phyloP scores from a whole-genome alignment of 2,329 filamentous ascomycete species.

The Xylaria polymorpha region DNA sequence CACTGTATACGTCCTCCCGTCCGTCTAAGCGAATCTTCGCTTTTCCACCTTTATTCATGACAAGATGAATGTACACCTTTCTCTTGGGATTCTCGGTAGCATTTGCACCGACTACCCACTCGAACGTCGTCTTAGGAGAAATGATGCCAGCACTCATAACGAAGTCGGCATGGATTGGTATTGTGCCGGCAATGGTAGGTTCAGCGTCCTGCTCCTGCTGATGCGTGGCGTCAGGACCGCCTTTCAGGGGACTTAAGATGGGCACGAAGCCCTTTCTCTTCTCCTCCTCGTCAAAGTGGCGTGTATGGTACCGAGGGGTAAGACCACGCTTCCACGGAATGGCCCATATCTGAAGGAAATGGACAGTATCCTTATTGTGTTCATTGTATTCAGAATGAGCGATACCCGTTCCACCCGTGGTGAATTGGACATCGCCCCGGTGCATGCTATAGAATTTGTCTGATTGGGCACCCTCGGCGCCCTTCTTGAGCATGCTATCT shows the following conservation, averaged over 20 bases:
- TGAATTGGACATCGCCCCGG: slow-evolving; percentile 89
- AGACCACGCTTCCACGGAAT: slow-evolving; percentile 80
- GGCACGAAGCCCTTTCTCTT: slow-evolving; percentile 78
- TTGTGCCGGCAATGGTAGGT: slow-evolving; percentile 72
- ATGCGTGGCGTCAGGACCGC: slow-evolving; percentile 69
- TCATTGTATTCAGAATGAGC: slow-evolving; percentile 87
- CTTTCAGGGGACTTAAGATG: slow-evolving; percentile 80
- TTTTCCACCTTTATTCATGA: slow-evolving; percentile 82
- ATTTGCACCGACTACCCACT: slow-evolving; percentile 76
- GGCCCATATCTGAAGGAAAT: slow-evolving; percentile 92
- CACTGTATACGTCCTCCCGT: slow-evolving; percentile 73
- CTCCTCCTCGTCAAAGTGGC: slow-evolving; percentile 75
- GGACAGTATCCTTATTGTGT: slow-evolving; percentile 74
- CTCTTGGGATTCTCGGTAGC: slow-evolving; percentile 64
- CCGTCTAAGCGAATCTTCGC: slow-evolving; percentile 76
- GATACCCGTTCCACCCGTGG: slow-evolving; percentile 83
- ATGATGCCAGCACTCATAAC: slow-evolving; percentile 85
- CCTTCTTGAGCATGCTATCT: slow-evolving; percentile 83
- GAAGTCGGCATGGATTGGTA: slow-evolving; percentile 86
- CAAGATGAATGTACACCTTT: slow-evolving; percentile 83
- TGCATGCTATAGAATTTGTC: slow-evolving; percentile 78
- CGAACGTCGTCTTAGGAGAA: slow-evolving; percentile 71
- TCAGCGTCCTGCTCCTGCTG: slow-evolving; percentile 73
- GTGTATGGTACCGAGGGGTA: slow-evolving; percentile 80
- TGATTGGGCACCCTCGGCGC: slow-evolving; percentile 66